phyloP scores from a whole-genome alignment of 2,329 filamentous ascomycete genomes.

The Pleoardoris graminearum region DNA sequence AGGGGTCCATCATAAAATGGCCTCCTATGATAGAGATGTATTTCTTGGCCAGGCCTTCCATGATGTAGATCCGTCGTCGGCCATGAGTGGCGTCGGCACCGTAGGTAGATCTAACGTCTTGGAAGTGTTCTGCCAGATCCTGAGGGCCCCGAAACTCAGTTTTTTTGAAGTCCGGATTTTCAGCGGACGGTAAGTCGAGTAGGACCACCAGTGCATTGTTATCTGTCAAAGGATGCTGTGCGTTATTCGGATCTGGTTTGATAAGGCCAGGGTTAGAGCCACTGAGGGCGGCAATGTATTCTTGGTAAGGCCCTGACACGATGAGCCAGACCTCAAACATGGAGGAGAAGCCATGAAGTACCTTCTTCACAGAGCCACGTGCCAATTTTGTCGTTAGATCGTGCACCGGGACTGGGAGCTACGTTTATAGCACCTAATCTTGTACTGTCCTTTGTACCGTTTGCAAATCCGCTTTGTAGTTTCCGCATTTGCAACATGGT shows the following conservation, averaged over 20 bases:
- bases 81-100: slow-evolving; percentile 12
- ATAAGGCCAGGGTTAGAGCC: slow-evolving; percentile 34
- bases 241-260: slow-evolving; percentile 37
- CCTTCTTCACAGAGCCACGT: slow-evolving; percentile 36
- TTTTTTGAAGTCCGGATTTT: slow-evolving; percentile 19
- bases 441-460: neutral
- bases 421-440: neutral
- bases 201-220: slow-evolving; percentile 32
- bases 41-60: slow-evolving; percentile 39
- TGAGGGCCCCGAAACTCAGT: slow-evolving; percentile 18
- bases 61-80: slow-evolving; percentile 34
- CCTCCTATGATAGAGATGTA: slow-evolving; percentile 33
- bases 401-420: slow-evolving; percentile 1
- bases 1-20: slow-evolving; percentile 41
- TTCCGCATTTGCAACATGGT: neutral
- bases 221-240: slow-evolving; percentile 17
- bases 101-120: neutral
- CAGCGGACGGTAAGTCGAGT: slow-evolving; percentile 23
- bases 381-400: slow-evolving; percentile 16
- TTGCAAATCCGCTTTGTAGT: neutral
- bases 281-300: slow-evolving; percentile 35
- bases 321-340: neutral
- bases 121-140: slow-evolving; percentile 25
- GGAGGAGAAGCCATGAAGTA: slow-evolving; percentile 4
- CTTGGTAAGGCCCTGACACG: slow-evolving; percentile 29